Evolutionary conservation across 306 rosid genomes (phyloP), one percentile per base, ranked within the genome.

Genomic region (Morella rubra): DNA sequence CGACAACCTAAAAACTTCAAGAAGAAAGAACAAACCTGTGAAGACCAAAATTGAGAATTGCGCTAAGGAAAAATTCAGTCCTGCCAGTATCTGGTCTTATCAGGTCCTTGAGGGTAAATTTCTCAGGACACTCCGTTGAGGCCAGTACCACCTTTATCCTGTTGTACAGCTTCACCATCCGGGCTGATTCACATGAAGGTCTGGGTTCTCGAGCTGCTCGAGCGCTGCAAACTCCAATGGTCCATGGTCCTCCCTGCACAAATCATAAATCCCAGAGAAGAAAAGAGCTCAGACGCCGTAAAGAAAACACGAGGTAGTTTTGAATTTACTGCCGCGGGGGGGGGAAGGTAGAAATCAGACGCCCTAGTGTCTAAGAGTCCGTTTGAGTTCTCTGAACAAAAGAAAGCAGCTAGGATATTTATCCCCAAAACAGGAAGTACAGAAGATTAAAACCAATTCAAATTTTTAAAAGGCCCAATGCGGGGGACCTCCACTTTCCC

Each of bases 141-240:
- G 82, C 78, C 76, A 94, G 73, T 8, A 84, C 81, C 69, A 89
- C 86, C 86, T 84, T 93, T 37, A 90, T 81, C 75, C 80, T 84
- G 76, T 73, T 76, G 82, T 44, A 83, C 15, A 90, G 83, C 81
- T 80, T 90, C 44, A 79, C 27, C 11, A 49, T 58, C 70, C 75
- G 84, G 20, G 82, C 81, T 5, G 98, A 86, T 5, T 83, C 93
- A 76, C 37, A 47, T 88, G 94, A 44, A 75, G 59, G 58, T 90
- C 96, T 0, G 96, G 98, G 61, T 90, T 90, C 74, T 93, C 98
- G 3, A 93, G 87, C 58, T 85, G 89, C 81, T 87, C 89, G 13
- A 93, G 79, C 19, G 93, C 94, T 41, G 87, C 76, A 72, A 93
- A 93, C 24, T 91, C 96, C 74, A 90, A 83, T 56, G 89, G 97